A percentile compares a stretch with the other conserved stretches of the same genome.
phyloP scores from a whole-genome alignment of 768 basidiomycete genomes.

The Tylopilus felleus region DNA sequence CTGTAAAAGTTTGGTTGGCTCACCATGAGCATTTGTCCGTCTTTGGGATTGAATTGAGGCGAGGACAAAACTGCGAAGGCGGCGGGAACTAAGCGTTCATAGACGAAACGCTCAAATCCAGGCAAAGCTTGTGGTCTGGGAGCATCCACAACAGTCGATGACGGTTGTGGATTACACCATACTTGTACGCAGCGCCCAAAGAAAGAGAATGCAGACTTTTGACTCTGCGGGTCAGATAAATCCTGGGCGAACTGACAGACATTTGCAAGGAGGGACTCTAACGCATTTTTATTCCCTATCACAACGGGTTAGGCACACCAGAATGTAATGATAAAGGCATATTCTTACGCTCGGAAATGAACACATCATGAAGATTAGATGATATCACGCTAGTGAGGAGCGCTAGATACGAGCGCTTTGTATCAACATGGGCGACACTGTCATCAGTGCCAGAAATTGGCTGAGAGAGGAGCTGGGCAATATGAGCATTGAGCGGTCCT shows the following conservation, averaged over 20 bases:
- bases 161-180: conserved; percentile 59
- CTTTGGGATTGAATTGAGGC: conserved; percentile 81
- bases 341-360: conserved; percentile 76
- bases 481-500: conserved; percentile 80
- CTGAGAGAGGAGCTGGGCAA: conserved; percentile 73
- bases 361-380: conserved; percentile 76
- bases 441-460: conserved; percentile 89
- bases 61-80: conserved; percentile 79
- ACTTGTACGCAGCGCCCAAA: conserved; percentile 61
- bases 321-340: conserved; percentile 22
- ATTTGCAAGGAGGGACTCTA: conserved; percentile 72
- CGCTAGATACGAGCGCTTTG: conserved; percentile 84
- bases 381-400: conserved; percentile 80
- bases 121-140: conserved; percentile 48
- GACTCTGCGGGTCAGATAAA: conserved; percentile 67
- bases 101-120: conserved; percentile 90
- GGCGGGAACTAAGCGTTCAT: conserved; percentile 77
- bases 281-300: conserved; percentile 60
- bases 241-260: conserved; percentile 74
- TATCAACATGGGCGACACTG: conserved; percentile 68
- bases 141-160: conserved; percentile 34
- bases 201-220: conserved; percentile 80
- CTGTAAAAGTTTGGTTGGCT: conserved; percentile 27
- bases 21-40: conserved; percentile 83
- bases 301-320: background rate